Evolutionary conservation across 305 asterid species (phyloP), one percentile per base, ranked within the genome.

Genomic region (Solanum chacoense): DNA sequence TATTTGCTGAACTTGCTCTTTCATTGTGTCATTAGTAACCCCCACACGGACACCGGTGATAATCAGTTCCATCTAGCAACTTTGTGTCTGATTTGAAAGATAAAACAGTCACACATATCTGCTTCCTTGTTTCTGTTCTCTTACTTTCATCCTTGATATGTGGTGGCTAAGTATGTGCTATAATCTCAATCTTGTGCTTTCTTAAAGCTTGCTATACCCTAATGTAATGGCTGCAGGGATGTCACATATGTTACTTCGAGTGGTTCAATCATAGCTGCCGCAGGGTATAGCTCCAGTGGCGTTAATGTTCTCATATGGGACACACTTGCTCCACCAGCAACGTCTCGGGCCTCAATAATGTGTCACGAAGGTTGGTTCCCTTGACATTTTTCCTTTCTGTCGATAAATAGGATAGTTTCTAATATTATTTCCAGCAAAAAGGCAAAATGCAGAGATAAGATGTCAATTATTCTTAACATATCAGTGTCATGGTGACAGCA

Each of bases 291-390:
- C 92, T 95, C 99, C 91, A 95, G 89, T 89, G 98, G 98, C 26
- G 93, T 94, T 80, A 98, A 98, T 91, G 99, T 98, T 84, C 98
- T 96, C 87, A 93, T 98, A 65, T 98, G 99, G 99, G 99, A 98
- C 92, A 98, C 99, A 87, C 98, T 98, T 88, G 99, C 99, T 89
- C 99, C 99, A 69, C 95, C 96, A 84, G 90, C 97, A 88, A 95
- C 99, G 9, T 96, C 99, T 80, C 98, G 91, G 87, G 99, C 99
- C 90, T 95, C 98, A 74, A 98, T 98, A 88, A 98, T 98, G 99
- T 98, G 99, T 90, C 99, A 98, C 85, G 99, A 98, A 98, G 99
- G 99, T 97, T 73, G 90, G 91, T 88, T 86, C 88, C 89, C 81
- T 83, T 11, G 13, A 55, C 11, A 29, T 55, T 55, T 55, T 55